Evolutionary conservation across 2,329 filamentous ascomycete genomes (phyloP).

Genomic region (Cryphonectria carpinicola): DNA sequence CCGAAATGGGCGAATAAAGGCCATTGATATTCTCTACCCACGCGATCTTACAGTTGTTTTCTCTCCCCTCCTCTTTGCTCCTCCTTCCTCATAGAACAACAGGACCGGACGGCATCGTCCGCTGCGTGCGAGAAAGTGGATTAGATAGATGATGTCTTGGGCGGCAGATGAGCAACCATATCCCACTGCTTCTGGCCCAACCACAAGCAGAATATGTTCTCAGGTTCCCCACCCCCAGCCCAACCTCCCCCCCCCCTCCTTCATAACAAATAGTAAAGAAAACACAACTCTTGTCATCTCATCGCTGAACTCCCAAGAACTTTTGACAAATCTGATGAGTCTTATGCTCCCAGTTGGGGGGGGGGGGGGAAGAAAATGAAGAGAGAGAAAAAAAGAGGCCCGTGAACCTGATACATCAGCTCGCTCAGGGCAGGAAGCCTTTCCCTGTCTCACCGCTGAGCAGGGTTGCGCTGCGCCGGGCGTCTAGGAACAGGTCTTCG

Average conservation of each 20-base stretch:
- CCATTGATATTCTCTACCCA: constrained; percentile 30
- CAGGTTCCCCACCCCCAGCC: constrained; percentile 34
- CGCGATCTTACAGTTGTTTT: constrained; percentile 32
- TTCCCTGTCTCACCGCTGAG: constrained; percentile 65
- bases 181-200: constrained; percentile 21
- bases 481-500: constrained; percentile 83
- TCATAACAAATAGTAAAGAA: constrained; percentile 4
- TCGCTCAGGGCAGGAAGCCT: constrained; percentile 65
- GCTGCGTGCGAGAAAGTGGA: constrained; percentile 12
- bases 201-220: constrained; percentile 29
- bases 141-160: constrained; percentile 21
- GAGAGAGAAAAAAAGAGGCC: constrained; percentile 13
- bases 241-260: constrained; percentile 28
- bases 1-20: constrained; percentile 37
- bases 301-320: constrained; percentile 28
- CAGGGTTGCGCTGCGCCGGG: constrained; percentile 74
- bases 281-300: constrained; percentile 29
- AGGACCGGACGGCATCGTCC: constrained; percentile 9
- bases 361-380: background rate
- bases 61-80: constrained; percentile 1
- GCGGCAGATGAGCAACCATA: constrained; percentile 24
- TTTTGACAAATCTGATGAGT: constrained; percentile 36
- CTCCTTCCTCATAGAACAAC: constrained; percentile 9
- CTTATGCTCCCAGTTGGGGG: constrained; percentile 10
- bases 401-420: constrained; percentile 45